Percentiles rank a stretch among this genome's conserved stretches.
phyloP scores from a whole-genome alignment of 805 yeast species.

The Wickerhamiella cacticola region DNA sequence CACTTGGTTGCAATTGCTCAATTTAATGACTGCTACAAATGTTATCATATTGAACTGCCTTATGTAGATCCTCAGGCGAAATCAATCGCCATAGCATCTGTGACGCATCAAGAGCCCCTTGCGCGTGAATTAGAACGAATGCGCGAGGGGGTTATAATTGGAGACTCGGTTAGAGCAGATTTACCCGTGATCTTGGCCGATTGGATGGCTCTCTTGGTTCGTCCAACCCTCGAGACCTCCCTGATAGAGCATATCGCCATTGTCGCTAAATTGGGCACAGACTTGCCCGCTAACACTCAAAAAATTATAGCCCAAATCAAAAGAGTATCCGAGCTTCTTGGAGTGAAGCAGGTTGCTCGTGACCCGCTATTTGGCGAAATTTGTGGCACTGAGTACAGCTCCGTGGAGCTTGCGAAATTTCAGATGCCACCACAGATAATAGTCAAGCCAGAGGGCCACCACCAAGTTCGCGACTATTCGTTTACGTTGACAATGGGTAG shows the following conservation, averaged over 20 bases:
- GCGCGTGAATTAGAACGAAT: background rate
- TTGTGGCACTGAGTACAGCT: constrained; percentile 3
- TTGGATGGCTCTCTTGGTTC: background rate
- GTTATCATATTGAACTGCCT: background rate
- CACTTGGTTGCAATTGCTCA: background rate
- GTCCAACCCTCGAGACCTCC: background rate
- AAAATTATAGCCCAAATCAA: background rate
- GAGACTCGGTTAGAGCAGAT: background rate
- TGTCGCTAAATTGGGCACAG: background rate
- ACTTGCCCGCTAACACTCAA: background rate
- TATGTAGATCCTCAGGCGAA: background rate
- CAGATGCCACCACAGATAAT: background rate
- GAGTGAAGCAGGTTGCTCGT: background rate
- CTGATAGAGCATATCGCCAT: background rate
- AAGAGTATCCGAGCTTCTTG: background rate
- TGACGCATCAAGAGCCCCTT: background rate
- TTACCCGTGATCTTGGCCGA: background rate
- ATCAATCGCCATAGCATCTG: background rate
- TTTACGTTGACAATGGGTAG: background rate
- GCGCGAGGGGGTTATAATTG: background rate
- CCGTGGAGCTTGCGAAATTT: constrained; percentile 2
- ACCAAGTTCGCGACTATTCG: background rate
- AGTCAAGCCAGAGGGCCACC: background rate
- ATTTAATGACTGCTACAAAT: background rate
- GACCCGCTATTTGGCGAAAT: constrained; percentile 2